These are phyloP conservation scores for Rhynchospora breviuscula DNA, from an alignment of 176 grass and related monocot genomes.

Conservation along the genomic window DNA sequence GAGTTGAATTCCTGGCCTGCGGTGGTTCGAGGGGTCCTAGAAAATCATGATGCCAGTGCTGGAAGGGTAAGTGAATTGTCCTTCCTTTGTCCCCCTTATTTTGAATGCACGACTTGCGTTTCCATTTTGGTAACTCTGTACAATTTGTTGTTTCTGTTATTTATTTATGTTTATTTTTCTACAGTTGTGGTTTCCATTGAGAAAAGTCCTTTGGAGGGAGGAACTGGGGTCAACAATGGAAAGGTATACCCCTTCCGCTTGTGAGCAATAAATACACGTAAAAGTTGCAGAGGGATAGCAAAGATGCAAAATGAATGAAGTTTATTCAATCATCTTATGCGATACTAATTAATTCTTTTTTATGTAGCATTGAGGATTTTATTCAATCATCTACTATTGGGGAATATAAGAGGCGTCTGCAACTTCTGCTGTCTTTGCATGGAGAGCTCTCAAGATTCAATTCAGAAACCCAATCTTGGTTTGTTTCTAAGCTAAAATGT, in stretches of 20 bases:
- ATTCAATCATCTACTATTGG: slow-evolving; percentile 81
- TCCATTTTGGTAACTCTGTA: neutral
- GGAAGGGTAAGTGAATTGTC: slow-evolving; percentile 47
- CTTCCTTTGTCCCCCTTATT: neutral
- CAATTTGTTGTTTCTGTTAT: neutral
- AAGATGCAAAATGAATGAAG: neutral
- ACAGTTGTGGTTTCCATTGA: slow-evolving; percentile 91
- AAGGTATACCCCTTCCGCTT: slow-evolving; percentile 35
- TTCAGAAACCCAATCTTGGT: neutral
- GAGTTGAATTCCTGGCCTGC: slow-evolving; percentile 79
- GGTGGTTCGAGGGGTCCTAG: slow-evolving; percentile 52
- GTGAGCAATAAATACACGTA: neutral
- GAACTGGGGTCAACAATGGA: slow-evolving; percentile 38
- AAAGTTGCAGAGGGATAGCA: neutral
- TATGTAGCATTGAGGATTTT: slow-evolving; percentile 81
- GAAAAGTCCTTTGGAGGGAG: slow-evolving; percentile 49
- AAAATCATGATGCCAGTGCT: slow-evolving; percentile 60
- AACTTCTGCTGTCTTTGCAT: slow-evolving; percentile 74
- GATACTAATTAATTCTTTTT: slow-evolving; percentile 28
- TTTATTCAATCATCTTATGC: neutral
- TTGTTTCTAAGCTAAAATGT: neutral
- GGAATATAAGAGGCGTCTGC: slow-evolving; percentile 84
- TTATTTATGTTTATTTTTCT: neutral
- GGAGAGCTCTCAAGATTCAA: slow-evolving; percentile 57
- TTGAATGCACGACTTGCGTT: slow-evolving; percentile 1